Conservation (phyloP, 345 rosid species). For the Eucalyptus marginata region DNA sequence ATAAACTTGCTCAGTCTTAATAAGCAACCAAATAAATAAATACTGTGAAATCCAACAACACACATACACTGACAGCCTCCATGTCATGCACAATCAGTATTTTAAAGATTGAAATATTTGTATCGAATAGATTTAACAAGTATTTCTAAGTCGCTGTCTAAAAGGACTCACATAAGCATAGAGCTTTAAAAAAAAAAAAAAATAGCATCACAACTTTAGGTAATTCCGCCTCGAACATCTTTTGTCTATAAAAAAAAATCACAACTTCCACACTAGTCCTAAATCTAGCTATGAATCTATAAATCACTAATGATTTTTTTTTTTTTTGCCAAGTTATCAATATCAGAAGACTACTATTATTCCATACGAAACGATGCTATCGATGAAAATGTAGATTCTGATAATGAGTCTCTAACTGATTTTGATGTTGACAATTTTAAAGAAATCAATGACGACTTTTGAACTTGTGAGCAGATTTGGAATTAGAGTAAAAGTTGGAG, state of each 20-base stretch:
- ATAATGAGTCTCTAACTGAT: fast-evolving
- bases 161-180: neutral
- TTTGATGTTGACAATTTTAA: neutral
- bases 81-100: neutral
- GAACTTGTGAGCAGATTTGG: fast-evolving
- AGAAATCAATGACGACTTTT: neutral
- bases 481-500: neutral
- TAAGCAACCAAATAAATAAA: neutral
- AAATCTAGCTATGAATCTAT: neutral
- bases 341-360: fast-evolving
- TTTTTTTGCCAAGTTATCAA: neutral
- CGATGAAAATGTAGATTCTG: fast-evolving
- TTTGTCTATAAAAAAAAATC: neutral
- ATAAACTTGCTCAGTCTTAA: neutral
- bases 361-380: fast-evolving
- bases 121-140: neutral
- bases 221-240: neutral
- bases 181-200: neutral
- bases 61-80: neutral
- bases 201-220: neutral
- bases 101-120: neutral
- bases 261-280: neutral
- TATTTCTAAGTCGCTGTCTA: neutral
- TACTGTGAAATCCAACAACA: neutral
- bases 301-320: neutral